These are phyloP conservation scores for Flaveria robusta DNA, from an alignment of 129 eudicot species.

Conservation along the genomic window DNA sequence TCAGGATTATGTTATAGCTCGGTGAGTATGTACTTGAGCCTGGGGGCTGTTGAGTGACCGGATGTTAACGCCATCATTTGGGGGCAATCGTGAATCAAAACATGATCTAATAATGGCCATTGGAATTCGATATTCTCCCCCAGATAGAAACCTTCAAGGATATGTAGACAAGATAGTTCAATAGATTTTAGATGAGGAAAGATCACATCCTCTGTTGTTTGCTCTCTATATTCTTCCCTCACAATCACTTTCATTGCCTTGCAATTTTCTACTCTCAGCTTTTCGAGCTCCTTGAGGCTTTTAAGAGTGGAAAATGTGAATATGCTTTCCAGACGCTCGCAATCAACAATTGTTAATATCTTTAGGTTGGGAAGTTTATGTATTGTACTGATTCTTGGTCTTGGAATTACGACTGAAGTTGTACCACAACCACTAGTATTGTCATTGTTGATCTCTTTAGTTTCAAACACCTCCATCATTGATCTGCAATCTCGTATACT, in stretches of 20 bases:
- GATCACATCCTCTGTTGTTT: background rate
- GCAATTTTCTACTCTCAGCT: background rate
- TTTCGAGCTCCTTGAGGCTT: background rate
- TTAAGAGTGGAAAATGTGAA: slow-evolving; percentile 5
- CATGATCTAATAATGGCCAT: background rate
- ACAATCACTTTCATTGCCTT: background rate
- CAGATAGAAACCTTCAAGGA: background rate
- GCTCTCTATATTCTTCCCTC: background rate
- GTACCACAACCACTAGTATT: background rate
- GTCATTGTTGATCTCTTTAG: background rate
- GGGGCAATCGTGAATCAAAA: background rate
- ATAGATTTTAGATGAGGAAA: background rate
- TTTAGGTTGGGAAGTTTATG: background rate
- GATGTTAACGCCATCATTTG: background rate
- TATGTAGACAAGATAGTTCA: background rate
- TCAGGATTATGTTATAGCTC: background rate
- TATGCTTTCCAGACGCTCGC: background rate
- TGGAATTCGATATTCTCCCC: background rate
- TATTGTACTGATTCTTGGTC: background rate
- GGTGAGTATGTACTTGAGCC: background rate
- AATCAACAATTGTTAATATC: background rate
- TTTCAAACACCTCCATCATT: background rate
- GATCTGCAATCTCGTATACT: background rate
- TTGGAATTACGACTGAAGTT: background rate
- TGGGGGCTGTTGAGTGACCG: background rate